Evolutionary conservation across 2,329 filamentous ascomycete species (phyloP).

Genomic region (Aphanoascus verrucosus): DNA sequence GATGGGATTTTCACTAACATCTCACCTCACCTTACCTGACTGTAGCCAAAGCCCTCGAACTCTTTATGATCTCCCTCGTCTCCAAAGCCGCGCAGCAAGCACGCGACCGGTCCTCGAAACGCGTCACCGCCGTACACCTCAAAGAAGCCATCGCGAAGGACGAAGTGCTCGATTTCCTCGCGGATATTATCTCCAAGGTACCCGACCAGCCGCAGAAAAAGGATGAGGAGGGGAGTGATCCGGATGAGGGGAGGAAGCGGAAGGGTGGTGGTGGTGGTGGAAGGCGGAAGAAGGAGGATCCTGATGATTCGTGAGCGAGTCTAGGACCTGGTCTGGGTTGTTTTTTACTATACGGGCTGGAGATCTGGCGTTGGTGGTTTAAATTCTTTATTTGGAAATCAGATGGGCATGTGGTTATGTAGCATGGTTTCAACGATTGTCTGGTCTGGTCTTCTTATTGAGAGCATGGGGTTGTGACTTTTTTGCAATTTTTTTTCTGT

Average conservation of each 20-base stretch:
- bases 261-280: constrained; percentile 34
- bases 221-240: constrained; percentile 38
- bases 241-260: constrained; percentile 38
- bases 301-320: constrained; percentile 21
- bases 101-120: constrained; percentile 69
- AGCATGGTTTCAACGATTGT: no score
- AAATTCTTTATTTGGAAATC: no score
- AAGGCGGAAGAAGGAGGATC: constrained; percentile 33
- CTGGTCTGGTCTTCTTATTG: no score
- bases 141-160: constrained; percentile 82
- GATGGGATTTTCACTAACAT: background rate
- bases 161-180: constrained; percentile 87
- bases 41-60: constrained; percentile 77
- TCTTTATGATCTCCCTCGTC: constrained; percentile 95
- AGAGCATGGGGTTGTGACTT: no score
- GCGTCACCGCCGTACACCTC: constrained; percentile 80
- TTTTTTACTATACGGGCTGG: no score
- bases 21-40: background rate
- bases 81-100: constrained; percentile 79
- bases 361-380: constrained; percentile 1
- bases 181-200: constrained; percentile 80
- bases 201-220: constrained; percentile 48
- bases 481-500: background rate
- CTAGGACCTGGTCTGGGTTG: no score
- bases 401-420: no score